A percentile compares a stretch with the other conserved stretches of the same genome.
Conservation (phyloP, 2,329 filamentous ascomycete genomes). For the Talaromyces piceae region DNA sequence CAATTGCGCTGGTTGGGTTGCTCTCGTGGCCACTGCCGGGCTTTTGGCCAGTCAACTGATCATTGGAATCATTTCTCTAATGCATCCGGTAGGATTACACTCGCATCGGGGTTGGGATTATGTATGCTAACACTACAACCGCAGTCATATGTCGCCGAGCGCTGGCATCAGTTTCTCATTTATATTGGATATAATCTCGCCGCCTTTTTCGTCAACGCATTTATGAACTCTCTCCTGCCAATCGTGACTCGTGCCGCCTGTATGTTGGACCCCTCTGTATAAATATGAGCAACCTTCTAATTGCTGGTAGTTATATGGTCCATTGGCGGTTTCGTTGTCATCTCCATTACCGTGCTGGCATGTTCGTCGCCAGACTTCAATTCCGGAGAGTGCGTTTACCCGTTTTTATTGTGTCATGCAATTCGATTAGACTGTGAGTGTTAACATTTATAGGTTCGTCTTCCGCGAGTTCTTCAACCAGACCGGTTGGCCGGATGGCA, state of each 20-base stretch:
- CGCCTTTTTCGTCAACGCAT: conserved; percentile 59
- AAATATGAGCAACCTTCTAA: neutral
- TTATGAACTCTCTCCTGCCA: conserved; percentile 55
- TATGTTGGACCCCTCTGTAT: conserved; percentile 13
- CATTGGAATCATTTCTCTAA: conserved; percentile 56
- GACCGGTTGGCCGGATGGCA: conserved; percentile 61
- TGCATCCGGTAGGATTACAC: conserved; percentile 39
- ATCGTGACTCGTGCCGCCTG: conserved; percentile 60
- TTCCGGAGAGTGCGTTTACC: conserved; percentile 48
- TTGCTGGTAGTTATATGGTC: conserved; percentile 53
- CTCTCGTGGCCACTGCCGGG: conserved; percentile 60
- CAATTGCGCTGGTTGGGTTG: conserved; percentile 61
- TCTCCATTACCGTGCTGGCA: conserved; percentile 61
- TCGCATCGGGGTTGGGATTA: neutral
- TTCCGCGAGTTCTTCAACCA: conserved; percentile 62
- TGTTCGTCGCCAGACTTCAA: conserved; percentile 60
- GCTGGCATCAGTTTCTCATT: conserved; percentile 68
- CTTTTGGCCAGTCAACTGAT: conserved; percentile 62
- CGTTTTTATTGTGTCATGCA: neutral
- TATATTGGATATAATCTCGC: conserved; percentile 58
- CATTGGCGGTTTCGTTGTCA: conserved; percentile 59
- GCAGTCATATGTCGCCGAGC: conserved; percentile 44
- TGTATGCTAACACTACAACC: neutral
- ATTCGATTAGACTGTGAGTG: neutral
- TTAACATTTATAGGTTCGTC: conserved; percentile 32